phyloP scores from a whole-genome alignment of 2,329 filamentous ascomycete species.

The Diaporthe sp. region DNA sequence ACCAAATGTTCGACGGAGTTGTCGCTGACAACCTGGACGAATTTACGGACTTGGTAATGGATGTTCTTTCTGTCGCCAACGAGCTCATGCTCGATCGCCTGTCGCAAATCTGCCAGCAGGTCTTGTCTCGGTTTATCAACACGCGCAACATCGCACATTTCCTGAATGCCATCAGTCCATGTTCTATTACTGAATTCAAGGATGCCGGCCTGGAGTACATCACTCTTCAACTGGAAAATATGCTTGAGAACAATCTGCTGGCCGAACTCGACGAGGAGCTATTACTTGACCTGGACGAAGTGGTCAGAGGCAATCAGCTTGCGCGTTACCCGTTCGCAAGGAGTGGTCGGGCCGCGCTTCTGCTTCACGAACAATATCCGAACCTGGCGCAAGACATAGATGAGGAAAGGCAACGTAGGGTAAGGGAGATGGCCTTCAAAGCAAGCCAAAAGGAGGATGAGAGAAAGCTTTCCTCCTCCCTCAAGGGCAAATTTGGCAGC shows the following conservation, averaged over 20 bases:
- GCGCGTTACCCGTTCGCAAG: conserved; percentile 81
- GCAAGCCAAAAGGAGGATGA: conserved; percentile 75
- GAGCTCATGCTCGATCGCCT: conserved; percentile 95
- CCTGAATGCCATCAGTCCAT: conserved; percentile 87
- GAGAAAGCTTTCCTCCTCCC: conserved; percentile 69
- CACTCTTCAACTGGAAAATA: conserved; percentile 89
- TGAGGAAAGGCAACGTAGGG: conserved; percentile 75
- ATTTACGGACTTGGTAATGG: conserved; percentile 89
- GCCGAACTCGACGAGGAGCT: conserved; percentile 88
- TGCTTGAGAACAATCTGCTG: conserved; percentile 90
- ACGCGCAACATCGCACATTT: conserved; percentile 88
- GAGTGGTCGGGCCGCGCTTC: conserved; percentile 77
- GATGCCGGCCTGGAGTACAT: conserved; percentile 90
- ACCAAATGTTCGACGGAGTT: conserved; percentile 84
- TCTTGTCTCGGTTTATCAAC: conserved; percentile 87
- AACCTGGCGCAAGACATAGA: conserved; percentile 74
- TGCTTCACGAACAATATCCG: conserved; percentile 75
- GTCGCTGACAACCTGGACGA: conserved; percentile 80
- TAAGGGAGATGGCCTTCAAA: conserved; percentile 82
- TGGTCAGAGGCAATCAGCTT: conserved; percentile 86
- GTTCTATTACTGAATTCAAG: conserved; percentile 87
- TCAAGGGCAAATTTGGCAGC: conserved; percentile 71
- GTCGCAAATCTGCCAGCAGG: conserved; percentile 87
- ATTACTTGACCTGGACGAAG: conserved; percentile 81
- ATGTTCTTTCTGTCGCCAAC: conserved; percentile 90